Evolutionary conservation across 345 rosid genomes (phyloP).

Genomic region (Theobroma cacao): DNA sequence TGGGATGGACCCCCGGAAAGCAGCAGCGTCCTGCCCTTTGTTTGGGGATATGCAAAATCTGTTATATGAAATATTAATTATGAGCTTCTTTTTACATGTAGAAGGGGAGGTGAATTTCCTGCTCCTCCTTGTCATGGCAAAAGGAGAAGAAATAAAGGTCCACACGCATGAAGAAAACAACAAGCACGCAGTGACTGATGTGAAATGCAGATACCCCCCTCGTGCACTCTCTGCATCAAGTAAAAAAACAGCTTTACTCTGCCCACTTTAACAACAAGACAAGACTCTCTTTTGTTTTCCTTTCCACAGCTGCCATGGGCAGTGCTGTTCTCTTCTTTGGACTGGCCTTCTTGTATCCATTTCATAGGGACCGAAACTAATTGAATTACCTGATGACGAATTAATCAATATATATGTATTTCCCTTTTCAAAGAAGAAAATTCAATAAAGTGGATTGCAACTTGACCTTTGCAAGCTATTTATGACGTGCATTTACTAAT

Average conservation of each 20-base stretch:
- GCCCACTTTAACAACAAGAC: slow-evolving; percentile 3
- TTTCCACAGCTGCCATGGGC: neutral
- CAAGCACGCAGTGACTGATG: neutral
- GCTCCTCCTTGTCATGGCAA: neutral
- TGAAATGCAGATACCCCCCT: neutral
- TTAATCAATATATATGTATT: neutral
- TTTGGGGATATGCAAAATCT: neutral
- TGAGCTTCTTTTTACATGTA: neutral
- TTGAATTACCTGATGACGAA: neutral
- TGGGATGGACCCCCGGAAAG: slow-evolving; percentile 2
- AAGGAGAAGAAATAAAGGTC: no score
- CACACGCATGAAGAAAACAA: neutral
- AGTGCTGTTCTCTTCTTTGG: neutral
- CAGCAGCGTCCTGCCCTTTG: neutral
- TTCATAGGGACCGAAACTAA: neutral
- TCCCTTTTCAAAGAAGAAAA: neutral
- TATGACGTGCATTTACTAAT: neutral
- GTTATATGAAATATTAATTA: neutral
- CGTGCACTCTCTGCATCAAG: slow-evolving; percentile 5
- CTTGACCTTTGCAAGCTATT: neutral
- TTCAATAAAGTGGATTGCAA: neutral
- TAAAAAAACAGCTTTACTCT: neutral
- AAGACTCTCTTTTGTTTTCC: neutral
- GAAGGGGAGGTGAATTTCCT: neutral
- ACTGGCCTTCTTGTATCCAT: neutral